phyloP scores from a whole-genome alignment of 116 monocot species.

The Dioscorea cayenensis region DNA sequence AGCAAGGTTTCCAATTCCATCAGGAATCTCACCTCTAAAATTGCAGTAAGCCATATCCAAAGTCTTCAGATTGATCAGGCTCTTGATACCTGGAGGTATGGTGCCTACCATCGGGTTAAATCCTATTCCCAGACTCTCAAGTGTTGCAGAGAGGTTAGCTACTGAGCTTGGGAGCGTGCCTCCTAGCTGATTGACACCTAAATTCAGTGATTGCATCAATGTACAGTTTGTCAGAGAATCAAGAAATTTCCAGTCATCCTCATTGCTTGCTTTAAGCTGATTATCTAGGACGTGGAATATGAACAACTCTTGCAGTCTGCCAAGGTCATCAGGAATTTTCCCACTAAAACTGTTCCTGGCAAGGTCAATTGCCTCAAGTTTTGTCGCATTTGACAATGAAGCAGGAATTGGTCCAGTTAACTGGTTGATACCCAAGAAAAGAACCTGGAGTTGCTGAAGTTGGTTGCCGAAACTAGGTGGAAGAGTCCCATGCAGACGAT shows the following conservation, averaged over 20 bases:
- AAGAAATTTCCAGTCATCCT: slow-evolving; percentile 19
- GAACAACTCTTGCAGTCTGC: slow-evolving; percentile 2
- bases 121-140: slow-evolving; percentile 5
- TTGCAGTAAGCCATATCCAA: slow-evolving; percentile 1
- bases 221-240: slow-evolving; percentile 23
- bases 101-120: slow-evolving; percentile 17
- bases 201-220: slow-evolving; percentile 1
- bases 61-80: slow-evolving; percentile 10
- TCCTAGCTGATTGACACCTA: slow-evolving; percentile 15
- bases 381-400: slow-evolving; percentile 32
- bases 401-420: slow-evolving; percentile 26
- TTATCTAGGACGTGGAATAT: slow-evolving; percentile 17
- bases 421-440: slow-evolving; percentile 18
- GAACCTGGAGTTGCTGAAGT: background rate
- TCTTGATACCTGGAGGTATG: slow-evolving; percentile 31
- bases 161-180: slow-evolving; percentile 20
- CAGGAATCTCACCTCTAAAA: slow-evolving; percentile 9
- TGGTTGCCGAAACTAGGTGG: background rate
- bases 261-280: slow-evolving; percentile 13
- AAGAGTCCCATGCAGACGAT: slow-evolving; percentile 19
- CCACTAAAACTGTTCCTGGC: slow-evolving; percentile 23
- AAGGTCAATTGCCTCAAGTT: slow-evolving; percentile 15
- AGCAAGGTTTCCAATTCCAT: slow-evolving; percentile 1
- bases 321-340: slow-evolving; percentile 15
- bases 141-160: slow-evolving; percentile 22